A percentile compares a stretch with the other conserved stretches of the same genome.
These are phyloP conservation scores for Syncephalastrum sp. DNA, from an alignment of 371 early-diverging fungal species.

Conservation along the genomic window DNA sequence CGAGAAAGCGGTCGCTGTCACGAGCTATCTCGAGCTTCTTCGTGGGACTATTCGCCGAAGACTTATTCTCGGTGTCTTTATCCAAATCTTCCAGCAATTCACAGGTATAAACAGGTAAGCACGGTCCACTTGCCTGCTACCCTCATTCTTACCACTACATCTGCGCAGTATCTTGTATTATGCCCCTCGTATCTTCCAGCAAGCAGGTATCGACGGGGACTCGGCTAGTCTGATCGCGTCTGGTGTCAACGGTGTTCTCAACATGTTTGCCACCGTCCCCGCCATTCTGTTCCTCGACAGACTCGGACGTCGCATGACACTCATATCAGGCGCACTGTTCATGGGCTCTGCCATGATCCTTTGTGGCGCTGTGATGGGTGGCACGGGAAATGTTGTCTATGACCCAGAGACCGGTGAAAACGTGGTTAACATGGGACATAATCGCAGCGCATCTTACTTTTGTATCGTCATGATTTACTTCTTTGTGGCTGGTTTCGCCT, in stretches of 20 bases:
- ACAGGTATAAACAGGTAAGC: constrained; percentile 56
- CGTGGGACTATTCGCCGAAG: constrained; percentile 59
- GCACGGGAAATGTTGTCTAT: constrained; percentile 19
- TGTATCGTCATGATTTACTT: constrained; percentile 52
- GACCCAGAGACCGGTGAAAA: constrained; percentile 16
- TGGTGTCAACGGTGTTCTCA: constrained; percentile 73
- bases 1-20: constrained; percentile 67
- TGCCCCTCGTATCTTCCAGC: constrained; percentile 69
- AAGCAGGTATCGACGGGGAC: constrained; percentile 54
- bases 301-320: constrained; percentile 44
- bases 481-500: constrained; percentile 50
- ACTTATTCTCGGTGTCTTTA: constrained; percentile 64
- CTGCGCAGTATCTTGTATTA: constrained; percentile 34
- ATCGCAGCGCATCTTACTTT: constrained; percentile 40
- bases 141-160: constrained; percentile 43
- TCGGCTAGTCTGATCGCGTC: constrained; percentile 67
- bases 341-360: constrained; percentile 46
- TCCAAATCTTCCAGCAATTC: constrained; percentile 68
- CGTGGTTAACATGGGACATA: constrained; percentile 32
- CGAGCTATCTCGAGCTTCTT: constrained; percentile 73
- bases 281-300: constrained; percentile 64
- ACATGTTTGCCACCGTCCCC: constrained; percentile 70
- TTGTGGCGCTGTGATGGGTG: constrained; percentile 46
- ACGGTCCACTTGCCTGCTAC: constrained; percentile 69
- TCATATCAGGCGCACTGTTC: constrained; percentile 42